phyloP scores from a whole-genome alignment of 116 monocot genomes.

The Trichopus zeylanicus region DNA sequence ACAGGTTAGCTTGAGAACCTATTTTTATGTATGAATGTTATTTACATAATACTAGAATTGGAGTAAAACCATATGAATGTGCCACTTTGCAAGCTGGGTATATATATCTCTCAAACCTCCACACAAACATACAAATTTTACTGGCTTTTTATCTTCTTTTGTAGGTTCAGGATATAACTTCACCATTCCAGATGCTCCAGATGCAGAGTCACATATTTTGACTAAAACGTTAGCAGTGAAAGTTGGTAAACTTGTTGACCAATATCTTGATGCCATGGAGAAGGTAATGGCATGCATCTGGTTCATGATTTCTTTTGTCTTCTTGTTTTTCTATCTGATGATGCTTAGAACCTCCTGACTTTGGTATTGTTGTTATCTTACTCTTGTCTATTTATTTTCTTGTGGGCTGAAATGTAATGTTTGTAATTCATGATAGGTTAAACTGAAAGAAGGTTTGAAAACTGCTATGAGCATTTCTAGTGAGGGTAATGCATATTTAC shows the following conservation, averaged over 20 bases:
- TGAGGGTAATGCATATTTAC: conserved; percentile 89
- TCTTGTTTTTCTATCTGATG: no score
- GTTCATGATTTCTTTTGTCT: not conserved
- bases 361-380: not conserved
- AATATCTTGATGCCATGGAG: conserved; percentile 94
- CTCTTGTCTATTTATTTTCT: not conserved
- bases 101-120: no score
- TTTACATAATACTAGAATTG: not conserved
- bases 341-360: not conserved
- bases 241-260: conserved; percentile 51
- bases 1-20: conserved; percentile 37
- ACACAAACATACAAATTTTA: not conserved
- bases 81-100: no score
- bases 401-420: not conserved
- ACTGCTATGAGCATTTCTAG: conserved; percentile 94
- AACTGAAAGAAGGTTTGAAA: conserved; percentile 89
- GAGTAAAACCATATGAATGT: not conserved
- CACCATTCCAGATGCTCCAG: conserved; percentile 60
- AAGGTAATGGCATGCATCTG: conserved; percentile 39
- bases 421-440: conserved; percentile 45
- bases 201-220: conserved; percentile 58
- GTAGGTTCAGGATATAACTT: conserved; percentile 86
- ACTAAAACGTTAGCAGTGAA: conserved; percentile 55
- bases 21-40: not conserved
- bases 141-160: conserved; percentile 2